Percentiles rank a stretch among this genome's conserved stretches.
Conservation (phyloP, 306 rosid species). For the Heteromeles arbutifolia region DNA sequence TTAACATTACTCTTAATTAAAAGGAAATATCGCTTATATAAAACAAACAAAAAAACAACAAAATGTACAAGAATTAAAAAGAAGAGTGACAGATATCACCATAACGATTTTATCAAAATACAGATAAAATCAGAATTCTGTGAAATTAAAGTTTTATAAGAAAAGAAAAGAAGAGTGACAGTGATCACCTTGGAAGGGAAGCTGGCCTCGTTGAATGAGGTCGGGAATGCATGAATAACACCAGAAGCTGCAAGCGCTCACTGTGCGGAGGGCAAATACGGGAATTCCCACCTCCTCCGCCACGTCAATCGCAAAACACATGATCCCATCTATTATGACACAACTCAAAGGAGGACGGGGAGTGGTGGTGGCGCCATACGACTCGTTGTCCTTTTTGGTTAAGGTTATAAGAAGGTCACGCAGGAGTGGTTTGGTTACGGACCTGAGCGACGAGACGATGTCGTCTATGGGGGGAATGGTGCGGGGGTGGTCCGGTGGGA, state of each 20-base stretch:
- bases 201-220: background rate
- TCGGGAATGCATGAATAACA: background rate
- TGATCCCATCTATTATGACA: background rate
- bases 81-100: no score
- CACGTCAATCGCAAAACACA: background rate
- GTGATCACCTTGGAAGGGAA: background rate
- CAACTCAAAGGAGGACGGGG: background rate
- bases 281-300: background rate
- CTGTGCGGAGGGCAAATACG: background rate
- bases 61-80: no score
- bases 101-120: no score
- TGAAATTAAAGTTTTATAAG: background rate
- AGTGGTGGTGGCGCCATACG: no score
- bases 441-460: background rate
- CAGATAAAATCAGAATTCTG: no score
- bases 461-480: background rate
- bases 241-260: background rate
- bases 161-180: background rate
- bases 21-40: no score
- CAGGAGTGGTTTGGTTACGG: background rate
- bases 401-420: background rate
- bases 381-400: background rate
- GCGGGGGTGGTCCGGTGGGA: background rate
- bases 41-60: no score
- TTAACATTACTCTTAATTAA: no score